Evolutionary conservation across 139 green algal species (phyloP), one percentile per base, ranked within the genome.

Genomic region (Chlamydomonas sp.): DNA sequence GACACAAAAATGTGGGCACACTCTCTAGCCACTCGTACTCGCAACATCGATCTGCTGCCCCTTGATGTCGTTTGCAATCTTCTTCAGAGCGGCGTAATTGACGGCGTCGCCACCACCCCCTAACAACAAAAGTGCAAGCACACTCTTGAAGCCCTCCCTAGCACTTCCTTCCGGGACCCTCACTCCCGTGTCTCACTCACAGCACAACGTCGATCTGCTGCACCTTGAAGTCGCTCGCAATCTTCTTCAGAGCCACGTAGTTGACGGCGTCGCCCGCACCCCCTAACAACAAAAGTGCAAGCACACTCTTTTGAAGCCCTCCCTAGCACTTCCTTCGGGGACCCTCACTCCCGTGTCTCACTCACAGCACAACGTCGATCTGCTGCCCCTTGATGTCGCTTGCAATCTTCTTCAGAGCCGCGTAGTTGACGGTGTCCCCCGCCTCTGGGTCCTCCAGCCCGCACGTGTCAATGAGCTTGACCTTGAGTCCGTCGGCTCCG

Each of bases 391-490:
- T 75, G 48, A 87, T 72, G 37, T 81, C 74, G 35, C 81, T 61
- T 0, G n/a, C n/a, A 63, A 63, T 54, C 16, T 54, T 16, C 13
- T 54, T 13, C 43, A 54, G 43, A 54, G 43, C 43, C 70, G 39
- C 38, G 47, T 77, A 73, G 75, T 84, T 79, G 26, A 87, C 75
- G 2, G 77, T 76, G 67, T 87, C 81, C 3, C 81, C 81, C 0
- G 77, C 76, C 58, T 87, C 81, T 8, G 77, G 72, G 35, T 87
- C 81, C 61, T 87, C 78, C 50, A 87, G 61, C 3, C 81, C 81
- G 58, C 76, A 81, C 5, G 81, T 87, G 76, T 87, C 81, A 20
- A 87, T 84, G 1, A 87, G 48, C 73, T 81, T 82, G n/a, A 87
- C 1, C 0, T 72, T 57, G 57, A 85, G 73, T 5, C 78, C 78